Evolutionary conservation across 2,329 filamentous ascomycete species (phyloP).

Genomic region (Trichoderma afroharzianum): DNA sequence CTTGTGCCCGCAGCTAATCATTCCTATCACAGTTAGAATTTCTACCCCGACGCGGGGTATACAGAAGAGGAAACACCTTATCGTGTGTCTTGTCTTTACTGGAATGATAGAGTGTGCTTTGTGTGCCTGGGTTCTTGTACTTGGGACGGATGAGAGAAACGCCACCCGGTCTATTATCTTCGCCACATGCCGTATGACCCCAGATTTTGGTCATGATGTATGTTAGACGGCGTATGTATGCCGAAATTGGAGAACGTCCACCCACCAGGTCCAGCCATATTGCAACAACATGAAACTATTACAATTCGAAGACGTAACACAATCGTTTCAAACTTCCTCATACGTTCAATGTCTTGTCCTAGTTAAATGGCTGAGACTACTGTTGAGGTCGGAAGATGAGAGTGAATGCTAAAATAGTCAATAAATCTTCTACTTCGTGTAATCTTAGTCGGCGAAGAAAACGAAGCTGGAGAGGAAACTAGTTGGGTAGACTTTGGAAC

Average conservation of each 20-base stretch:
- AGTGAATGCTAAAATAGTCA: not conserved
- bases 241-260: not conserved
- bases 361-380: not conserved
- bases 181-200: not conserved
- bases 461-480: too few relatives aligned
- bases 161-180: not conserved
- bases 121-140: not conserved
- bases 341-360: not conserved
- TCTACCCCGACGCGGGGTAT: not conserved
- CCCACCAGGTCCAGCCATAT: not conserved
- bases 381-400: not conserved
- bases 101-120: not conserved
- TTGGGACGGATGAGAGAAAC: not conserved
- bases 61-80: not conserved
- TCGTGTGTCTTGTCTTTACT: not conserved
- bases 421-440: not conserved
- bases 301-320: not conserved
- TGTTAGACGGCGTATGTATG: not conserved
- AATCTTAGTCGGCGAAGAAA: too few relatives aligned
- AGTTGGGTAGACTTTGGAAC: not conserved
- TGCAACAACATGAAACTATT: not conserved
- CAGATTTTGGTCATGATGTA: not conserved
- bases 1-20: not conserved
- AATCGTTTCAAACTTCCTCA: not conserved
- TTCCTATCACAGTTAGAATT: not conserved